Base-by-base conservation (phyloP, 2,329 filamentous ascomycete species). In the Fusarium tupiense region DNA sequence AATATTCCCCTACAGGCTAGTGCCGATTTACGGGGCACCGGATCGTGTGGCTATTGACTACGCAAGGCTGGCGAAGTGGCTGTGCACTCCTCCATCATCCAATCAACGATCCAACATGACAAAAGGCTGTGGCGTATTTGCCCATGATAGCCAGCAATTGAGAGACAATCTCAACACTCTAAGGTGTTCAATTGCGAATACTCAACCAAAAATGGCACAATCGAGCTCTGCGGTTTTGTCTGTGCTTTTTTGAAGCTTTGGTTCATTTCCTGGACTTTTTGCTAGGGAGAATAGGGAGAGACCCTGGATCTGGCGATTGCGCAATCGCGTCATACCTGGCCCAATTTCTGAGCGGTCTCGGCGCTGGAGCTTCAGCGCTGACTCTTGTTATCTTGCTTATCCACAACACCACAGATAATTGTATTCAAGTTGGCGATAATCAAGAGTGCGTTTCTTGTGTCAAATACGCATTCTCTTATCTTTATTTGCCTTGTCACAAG, bases 301-400 rank as follows among this genome's bases (percentile, higher is more conserved):
- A 61, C 61, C 64, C 65, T 67, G 68, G 57, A 19, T 31, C 57
- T 50, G 33, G 54, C 56, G 24, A 69, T 73, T 31, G 50, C 59
- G 73, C 72, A 56, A 75, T 75, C 73, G 69, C 76, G 67, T 77
- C 73, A 71, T 76, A 66, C 60, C 61, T 49, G n/a, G 43, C 49
- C 52, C 35, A 49, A 70, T 66, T 44, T 66, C 60, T 68, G 67
- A 73, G 67, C 69, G 72, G 69, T 74, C 61, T 73, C 73, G 72
- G 73, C 61, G 67, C 35, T 58, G 57, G 43, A 65, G 64, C 49
- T 60, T 35, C 72, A 67, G 43, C 59, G 29, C 64, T 73, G 69
- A 59, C 69, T 70, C 61, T 46, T 52, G 57, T 53, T 59, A 59
- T 61, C 59, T 41, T 41, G 44, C 53, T 68, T 59, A 60, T 67